Conservation (phyloP, 1,139 yeast genomes). For the Blastobotrys illinoisensis region DNA sequence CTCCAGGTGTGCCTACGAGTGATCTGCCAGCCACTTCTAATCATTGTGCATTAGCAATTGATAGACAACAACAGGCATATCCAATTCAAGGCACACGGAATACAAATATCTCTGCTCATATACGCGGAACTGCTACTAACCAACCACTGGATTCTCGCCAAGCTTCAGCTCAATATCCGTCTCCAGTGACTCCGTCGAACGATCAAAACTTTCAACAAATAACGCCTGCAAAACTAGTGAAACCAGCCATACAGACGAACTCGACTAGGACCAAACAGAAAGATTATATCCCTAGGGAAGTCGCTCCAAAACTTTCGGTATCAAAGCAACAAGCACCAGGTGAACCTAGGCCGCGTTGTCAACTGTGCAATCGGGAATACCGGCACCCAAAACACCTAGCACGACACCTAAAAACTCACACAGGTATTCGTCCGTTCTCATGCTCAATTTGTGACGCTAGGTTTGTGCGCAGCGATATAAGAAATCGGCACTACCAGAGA, state of each 20-base stretch:
- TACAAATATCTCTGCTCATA: not conserved
- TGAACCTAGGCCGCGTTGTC: not conserved
- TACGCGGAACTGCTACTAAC: not conserved
- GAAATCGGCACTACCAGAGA: constrained; percentile 8
- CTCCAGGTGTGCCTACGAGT: too few relatives aligned
- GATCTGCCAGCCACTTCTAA: not conserved
- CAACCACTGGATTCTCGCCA: not conserved
- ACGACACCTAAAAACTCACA: constrained; percentile 8
- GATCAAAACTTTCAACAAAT: not conserved
- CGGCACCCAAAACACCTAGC: constrained; percentile 7
- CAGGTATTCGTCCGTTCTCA: constrained; percentile 6
- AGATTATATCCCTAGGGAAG: not conserved
- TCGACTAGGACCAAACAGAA: not conserved
- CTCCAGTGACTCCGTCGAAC: not conserved
- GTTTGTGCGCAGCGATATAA: constrained; percentile 9
- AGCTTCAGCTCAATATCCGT: not conserved
- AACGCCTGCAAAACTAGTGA: not conserved
- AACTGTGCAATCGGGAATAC: constrained; percentile 1
- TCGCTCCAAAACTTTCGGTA: not conserved
- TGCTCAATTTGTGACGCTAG: constrained; percentile 4
- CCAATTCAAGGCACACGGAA: not conserved
- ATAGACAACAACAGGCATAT: not conserved
- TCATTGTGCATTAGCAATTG: not conserved
- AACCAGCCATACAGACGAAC: not conserved
- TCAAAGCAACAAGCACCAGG: not conserved